Percentiles rank a stretch among this genome's conserved stretches.
phyloP scores from a whole-genome alignment of 306 rosid species.

The Cucurbita pepo region DNA sequence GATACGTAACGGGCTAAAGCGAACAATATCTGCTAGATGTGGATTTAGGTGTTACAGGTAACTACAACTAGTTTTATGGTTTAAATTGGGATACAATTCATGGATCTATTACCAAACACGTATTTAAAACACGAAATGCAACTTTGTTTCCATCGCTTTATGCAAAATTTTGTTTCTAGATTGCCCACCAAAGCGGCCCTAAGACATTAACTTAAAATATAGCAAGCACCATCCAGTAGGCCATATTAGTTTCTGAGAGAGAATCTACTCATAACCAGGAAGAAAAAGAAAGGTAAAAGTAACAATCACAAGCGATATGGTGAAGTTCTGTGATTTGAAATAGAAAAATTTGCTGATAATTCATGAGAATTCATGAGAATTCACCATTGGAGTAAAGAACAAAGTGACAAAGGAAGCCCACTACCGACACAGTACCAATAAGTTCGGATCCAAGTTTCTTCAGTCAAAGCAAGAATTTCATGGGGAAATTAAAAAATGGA shows the following conservation, averaged over 20 bases:
- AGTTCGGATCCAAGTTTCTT: constrained; percentile 9
- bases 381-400: constrained; percentile 24
- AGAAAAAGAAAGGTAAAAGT: neutral
- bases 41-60: too few species aligned
- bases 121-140: too few species aligned
- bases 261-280: neutral
- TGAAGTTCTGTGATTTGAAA: neutral
- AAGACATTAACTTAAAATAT: neutral
- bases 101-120: neutral
- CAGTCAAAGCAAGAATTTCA: neutral
- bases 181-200: neutral
- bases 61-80: neutral
- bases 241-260: neutral
- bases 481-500: neutral
- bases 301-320: neutral
- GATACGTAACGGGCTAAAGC: too few species aligned
- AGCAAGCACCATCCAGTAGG: neutral
- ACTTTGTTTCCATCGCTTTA: neutral
- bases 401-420: constrained; percentile 18
- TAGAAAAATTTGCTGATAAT: neutral
- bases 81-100: neutral
- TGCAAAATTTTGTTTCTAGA: neutral
- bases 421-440: constrained; percentile 9
- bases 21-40: too few species aligned
- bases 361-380: constrained; percentile 13